Percentiles rank a stretch among this genome's conserved stretches.
phyloP scores from a whole-genome alignment of 2,329 filamentous ascomycete genomes.

The Botrytis pseudocinerea region DNA sequence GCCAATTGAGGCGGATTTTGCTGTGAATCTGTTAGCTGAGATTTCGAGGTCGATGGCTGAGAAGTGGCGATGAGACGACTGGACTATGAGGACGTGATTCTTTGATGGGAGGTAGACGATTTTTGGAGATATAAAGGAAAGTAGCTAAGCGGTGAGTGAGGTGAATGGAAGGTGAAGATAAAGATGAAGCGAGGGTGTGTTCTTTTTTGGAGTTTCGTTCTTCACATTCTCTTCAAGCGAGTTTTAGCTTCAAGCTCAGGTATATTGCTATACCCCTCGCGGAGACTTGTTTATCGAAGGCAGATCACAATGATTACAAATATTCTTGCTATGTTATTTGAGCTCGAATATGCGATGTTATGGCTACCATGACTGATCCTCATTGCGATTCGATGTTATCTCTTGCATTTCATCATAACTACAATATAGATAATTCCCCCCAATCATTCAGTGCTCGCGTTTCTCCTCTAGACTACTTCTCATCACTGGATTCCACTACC shows the following conservation, averaged over 20 bases:
- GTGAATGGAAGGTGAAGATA: background rate
- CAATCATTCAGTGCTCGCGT: background rate
- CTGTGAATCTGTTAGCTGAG: background rate
- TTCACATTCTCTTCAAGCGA: background rate
- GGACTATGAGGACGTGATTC: background rate
- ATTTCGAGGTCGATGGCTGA: background rate
- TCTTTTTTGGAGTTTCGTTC: background rate
- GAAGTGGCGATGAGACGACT: background rate
- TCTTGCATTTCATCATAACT: background rate
- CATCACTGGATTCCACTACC: background rate
- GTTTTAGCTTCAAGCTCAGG: background rate
- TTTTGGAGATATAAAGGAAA: background rate
- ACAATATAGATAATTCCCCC: background rate
- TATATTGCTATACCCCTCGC: background rate
- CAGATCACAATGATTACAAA: too few species aligned
- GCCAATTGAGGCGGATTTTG: background rate
- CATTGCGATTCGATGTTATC: background rate
- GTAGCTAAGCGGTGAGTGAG: background rate
- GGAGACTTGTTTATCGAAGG: too few species aligned
- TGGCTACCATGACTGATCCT: background rate
- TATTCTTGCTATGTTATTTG: background rate
- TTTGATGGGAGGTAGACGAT: background rate
- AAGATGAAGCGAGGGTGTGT: background rate
- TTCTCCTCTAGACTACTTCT: rapidly evolving
- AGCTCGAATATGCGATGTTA: background rate